These are phyloP conservation scores for Berberis vulgaris DNA, from an alignment of 164 flowering plant species.

Conservation along the genomic window DNA sequence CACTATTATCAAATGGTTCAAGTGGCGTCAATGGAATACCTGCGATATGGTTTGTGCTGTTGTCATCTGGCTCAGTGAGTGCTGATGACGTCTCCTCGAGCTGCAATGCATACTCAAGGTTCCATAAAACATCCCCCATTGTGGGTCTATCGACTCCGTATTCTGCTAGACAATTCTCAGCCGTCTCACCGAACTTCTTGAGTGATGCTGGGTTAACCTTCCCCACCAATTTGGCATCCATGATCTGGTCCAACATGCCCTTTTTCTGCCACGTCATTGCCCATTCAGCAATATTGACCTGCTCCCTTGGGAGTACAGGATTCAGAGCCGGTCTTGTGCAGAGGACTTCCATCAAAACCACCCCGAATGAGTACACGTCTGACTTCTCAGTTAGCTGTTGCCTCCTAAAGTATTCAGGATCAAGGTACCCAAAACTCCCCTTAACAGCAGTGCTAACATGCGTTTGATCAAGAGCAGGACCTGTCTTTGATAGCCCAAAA, in stretches of 20 bases:
- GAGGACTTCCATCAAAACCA: constrained; percentile 20
- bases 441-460: constrained; percentile 22
- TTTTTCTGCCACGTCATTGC: constrained; percentile 48
- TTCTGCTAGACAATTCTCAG: constrained; percentile 59
- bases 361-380: constrained; percentile 21
- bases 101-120: constrained; percentile 56
- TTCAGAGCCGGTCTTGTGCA: constrained; percentile 19
- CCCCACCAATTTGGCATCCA: constrained; percentile 40
- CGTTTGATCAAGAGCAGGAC: constrained; percentile 19
- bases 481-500: constrained; percentile 20
- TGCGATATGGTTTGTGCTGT: constrained; percentile 54
- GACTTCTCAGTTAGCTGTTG: constrained; percentile 20
- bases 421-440: constrained; percentile 22
- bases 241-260: constrained; percentile 50
- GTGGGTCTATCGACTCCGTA: constrained; percentile 48
- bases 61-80: constrained; percentile 46
- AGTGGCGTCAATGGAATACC: constrained; percentile 40
- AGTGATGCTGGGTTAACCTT: constrained; percentile 56
- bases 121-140: constrained; percentile 64
- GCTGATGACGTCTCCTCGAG: constrained; percentile 52
- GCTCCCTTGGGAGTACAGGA: constrained; percentile 19
- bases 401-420: constrained; percentile 20
- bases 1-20: constrained; percentile 43
- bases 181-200: constrained; percentile 60
- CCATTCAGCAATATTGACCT: constrained; percentile 22